phyloP scores from a whole-genome alignment of 169 alveolate genomes.

The Eimeria brunetti region DNA sequence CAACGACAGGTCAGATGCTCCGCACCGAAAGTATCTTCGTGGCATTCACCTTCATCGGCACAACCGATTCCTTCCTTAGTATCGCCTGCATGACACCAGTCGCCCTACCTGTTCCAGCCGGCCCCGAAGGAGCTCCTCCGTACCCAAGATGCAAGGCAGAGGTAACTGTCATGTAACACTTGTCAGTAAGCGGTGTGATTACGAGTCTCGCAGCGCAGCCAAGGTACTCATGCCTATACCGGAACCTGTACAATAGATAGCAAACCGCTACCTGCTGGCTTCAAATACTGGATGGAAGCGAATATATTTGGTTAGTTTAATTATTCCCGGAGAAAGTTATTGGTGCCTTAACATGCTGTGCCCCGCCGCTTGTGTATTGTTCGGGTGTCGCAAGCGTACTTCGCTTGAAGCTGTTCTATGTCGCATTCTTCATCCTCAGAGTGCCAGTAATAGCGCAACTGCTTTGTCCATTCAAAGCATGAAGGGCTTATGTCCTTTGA shows the following conservation, averaged over 20 bases:
- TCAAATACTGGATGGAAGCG: not conserved
- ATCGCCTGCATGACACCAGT: not conserved
- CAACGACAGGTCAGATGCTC: not conserved
- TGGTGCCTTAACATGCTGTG: not conserved
- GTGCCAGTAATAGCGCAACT: slow-evolving; percentile 95
- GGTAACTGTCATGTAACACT: slow-evolving; percentile 96
- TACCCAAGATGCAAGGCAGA: slow-evolving; percentile 93
- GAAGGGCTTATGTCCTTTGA: slow-evolving; percentile 83
- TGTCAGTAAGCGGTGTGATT: slow-evolving; percentile 97
- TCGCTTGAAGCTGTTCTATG: slow-evolving; percentile 66
- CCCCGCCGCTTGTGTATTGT: not conserved
- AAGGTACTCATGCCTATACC: slow-evolving; percentile 94
- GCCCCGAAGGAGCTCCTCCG: slow-evolving; percentile 97
- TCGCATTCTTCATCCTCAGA: slow-evolving; percentile 70
- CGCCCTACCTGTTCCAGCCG: slow-evolving; percentile 93
- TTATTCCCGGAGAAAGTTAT: not conserved
- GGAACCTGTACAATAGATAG: slow-evolving; percentile 89
- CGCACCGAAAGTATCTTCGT: not conserved
- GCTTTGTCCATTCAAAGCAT: slow-evolving; percentile 97
- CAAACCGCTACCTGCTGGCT: slow-evolving; percentile 84
- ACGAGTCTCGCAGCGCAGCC: slow-evolving; percentile 96
- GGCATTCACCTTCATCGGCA: not conserved
- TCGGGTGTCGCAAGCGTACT: not conserved
- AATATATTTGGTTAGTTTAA: not conserved
- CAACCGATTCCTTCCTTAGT: not conserved